Evolutionary conservation across 352 stramenopile genomes (phyloP).

Genomic region (Phytophthora capsici): DNA sequence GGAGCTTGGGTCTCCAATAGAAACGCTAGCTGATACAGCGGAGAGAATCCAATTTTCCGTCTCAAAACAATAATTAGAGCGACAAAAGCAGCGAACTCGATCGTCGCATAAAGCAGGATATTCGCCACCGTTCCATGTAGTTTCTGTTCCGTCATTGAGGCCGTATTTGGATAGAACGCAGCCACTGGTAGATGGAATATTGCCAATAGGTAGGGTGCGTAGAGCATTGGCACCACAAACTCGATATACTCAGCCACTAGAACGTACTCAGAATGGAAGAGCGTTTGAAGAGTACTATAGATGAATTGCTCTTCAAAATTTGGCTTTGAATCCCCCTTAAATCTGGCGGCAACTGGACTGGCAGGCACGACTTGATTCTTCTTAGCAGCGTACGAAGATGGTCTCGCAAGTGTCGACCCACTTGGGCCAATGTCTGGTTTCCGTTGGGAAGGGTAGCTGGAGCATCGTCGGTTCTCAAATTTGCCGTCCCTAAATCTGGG

Average conservation of each 20-base stretch:
- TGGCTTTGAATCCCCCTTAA: neutral
- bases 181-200: constrained; percentile 28
- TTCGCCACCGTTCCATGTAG: neutral
- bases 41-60: constrained; percentile 19
- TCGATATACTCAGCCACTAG: constrained; percentile 37
- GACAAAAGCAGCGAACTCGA: constrained; percentile 16
- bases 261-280: constrained; percentile 38
- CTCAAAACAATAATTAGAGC: constrained; percentile 13
- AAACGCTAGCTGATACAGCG: constrained; percentile 41
- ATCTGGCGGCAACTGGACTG: neutral
- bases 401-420: too few relatives aligned
- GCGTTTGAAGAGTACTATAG: constrained; percentile 7
- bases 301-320: neutral
- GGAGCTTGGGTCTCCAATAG: constrained; percentile 35
- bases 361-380: too few relatives aligned
- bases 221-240: constrained; percentile 30
- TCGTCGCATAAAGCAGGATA: constrained; percentile 11
- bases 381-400: too few relatives aligned
- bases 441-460: neutral
- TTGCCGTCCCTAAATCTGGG: neutral
- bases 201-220: constrained; percentile 17
- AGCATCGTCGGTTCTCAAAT: neutral
- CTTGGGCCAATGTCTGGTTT: too few relatives aligned
- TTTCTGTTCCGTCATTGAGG: neutral
- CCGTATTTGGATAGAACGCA: constrained; percentile 28